These are phyloP conservation scores for Pleurotus eryngii DNA, from an alignment of 768 basidiomycete genomes.

Conservation along the genomic window DNA sequence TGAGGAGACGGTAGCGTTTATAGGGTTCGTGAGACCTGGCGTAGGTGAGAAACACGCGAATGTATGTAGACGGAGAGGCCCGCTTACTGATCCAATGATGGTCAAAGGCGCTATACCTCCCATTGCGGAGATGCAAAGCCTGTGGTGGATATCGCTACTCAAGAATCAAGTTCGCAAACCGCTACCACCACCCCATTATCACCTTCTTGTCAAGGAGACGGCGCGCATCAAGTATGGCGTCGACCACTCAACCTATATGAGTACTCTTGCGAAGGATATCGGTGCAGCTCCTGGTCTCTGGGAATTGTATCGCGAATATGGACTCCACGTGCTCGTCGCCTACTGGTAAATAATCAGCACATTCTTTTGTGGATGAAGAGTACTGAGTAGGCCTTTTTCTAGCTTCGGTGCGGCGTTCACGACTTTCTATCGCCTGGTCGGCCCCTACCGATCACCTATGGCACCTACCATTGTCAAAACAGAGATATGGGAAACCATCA, in stretches of 20 bases:
- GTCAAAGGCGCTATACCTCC: conserved; percentile 51
- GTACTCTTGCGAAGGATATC: conserved; percentile 54
- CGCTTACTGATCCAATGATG: not conserved
- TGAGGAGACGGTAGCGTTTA: conserved; percentile 48
- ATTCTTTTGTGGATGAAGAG: not conserved
- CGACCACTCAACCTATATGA: conserved; percentile 54
- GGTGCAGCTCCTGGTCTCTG: conserved; percentile 48
- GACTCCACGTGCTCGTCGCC: conserved; percentile 44
- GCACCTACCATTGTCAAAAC: conserved; percentile 46
- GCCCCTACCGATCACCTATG: conserved; percentile 40
- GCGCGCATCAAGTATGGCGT: conserved; percentile 60
- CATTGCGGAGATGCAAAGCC: conserved; percentile 57
- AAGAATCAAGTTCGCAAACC: conserved; percentile 40
- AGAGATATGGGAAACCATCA: conserved; percentile 61
- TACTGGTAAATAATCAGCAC: conserved; percentile 42
- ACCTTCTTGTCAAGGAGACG: conserved; percentile 46
- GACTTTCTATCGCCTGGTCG: conserved; percentile 53
- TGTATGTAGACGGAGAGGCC: too few relatives aligned
- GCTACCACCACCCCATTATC: conserved; percentile 45
- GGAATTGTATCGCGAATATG: conserved; percentile 46
- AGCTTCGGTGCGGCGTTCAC: conserved; percentile 61
- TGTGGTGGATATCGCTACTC: conserved; percentile 54
- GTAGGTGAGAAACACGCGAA: conserved; percentile 36
- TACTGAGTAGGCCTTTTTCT: not conserved
- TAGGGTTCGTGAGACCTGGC: conserved; percentile 56